Evolutionary conservation across 805 yeast genomes (phyloP).

Genomic region (Clavispora santaluciae): DNA sequence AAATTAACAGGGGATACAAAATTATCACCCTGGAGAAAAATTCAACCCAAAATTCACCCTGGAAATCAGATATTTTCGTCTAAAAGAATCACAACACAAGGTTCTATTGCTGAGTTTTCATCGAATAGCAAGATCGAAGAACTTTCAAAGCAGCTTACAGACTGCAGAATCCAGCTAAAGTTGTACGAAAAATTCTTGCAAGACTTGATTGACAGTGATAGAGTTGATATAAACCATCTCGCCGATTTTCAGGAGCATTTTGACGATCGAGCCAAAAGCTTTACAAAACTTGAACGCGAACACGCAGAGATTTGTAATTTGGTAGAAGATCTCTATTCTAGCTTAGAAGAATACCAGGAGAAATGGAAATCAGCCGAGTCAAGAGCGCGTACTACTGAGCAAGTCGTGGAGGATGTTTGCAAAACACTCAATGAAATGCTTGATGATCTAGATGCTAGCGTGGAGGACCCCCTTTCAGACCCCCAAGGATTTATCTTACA

Average conservation of each 20-base stretch:
- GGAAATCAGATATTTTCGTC: conserved; percentile 1
- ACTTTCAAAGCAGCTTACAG: conserved; percentile 24
- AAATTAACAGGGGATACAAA: conserved; percentile 4
- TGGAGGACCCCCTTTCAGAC: background rate
- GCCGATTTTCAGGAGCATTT: conserved; percentile 16
- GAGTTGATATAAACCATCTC: conserved; percentile 19
- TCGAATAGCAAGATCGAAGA: conserved; percentile 11
- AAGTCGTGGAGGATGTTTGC: background rate
- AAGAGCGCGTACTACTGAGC: conserved; percentile 4
- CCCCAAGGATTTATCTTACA: background rate
- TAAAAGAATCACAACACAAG: conserved; percentile 6
- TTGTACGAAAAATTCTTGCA: conserved; percentile 38
- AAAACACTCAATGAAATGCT: background rate
- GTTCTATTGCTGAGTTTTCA: conserved; percentile 1
- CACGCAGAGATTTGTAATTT: conserved; percentile 32
- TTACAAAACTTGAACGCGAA: conserved; percentile 17
- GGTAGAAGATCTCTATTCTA: conserved; percentile 35
- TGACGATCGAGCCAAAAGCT: conserved; percentile 15
- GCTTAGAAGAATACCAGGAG: conserved; percentile 30
- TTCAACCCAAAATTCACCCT: conserved; percentile 3
- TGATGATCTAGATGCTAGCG: background rate
- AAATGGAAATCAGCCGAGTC: conserved; percentile 23
- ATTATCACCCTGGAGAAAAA: conserved; percentile 8
- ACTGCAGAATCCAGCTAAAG: conserved; percentile 35
- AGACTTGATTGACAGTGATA: conserved; percentile 22